phyloP scores from a whole-genome alignment of 176 grass and related monocot genomes.

The Bromus sterilis region DNA sequence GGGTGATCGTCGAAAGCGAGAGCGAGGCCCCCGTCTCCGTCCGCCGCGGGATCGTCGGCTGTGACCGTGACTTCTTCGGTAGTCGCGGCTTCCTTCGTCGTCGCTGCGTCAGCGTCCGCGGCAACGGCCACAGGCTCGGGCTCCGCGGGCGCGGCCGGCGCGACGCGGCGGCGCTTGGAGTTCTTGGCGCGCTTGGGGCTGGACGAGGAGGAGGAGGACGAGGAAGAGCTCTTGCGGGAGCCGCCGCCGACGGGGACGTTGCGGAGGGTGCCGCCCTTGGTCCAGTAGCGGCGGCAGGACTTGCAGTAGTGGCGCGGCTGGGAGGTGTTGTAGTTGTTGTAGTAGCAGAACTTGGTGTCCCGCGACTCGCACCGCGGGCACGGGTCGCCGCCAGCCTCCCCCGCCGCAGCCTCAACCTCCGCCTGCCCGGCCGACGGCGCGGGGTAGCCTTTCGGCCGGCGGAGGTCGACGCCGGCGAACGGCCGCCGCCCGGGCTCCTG shows the following conservation, averaged over 20 bases:
- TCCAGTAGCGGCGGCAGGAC: constrained; percentile 94
- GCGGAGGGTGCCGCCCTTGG: constrained; percentile 74
- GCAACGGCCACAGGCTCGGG: background rate
- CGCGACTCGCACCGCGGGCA: constrained; percentile 56
- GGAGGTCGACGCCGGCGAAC: constrained; percentile 49
- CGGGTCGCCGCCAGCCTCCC: background rate
- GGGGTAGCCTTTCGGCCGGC: constrained; percentile 42
- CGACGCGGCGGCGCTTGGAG: constrained; percentile 40
- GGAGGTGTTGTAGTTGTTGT: constrained; percentile 92
- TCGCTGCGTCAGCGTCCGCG: background rate
- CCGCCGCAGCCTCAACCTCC: background rate
- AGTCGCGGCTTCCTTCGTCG: background rate
- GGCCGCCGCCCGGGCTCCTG: constrained; percentile 25
- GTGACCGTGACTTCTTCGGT: background rate
- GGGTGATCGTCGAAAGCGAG: background rate
- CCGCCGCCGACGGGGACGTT: constrained; percentile 79
- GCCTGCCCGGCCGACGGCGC: background rate
- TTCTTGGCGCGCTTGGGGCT: constrained; percentile 19
- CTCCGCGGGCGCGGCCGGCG: background rate
- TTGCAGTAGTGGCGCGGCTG: constrained; percentile 95
- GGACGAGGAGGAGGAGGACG: background rate
- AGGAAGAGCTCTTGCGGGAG: constrained; percentile 28
- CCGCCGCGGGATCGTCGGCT: background rate
- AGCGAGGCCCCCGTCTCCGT: background rate
- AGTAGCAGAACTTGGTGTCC: constrained; percentile 99